Conservation (phyloP, 169 alveolate genomes). For the Theileria parva region DNA sequence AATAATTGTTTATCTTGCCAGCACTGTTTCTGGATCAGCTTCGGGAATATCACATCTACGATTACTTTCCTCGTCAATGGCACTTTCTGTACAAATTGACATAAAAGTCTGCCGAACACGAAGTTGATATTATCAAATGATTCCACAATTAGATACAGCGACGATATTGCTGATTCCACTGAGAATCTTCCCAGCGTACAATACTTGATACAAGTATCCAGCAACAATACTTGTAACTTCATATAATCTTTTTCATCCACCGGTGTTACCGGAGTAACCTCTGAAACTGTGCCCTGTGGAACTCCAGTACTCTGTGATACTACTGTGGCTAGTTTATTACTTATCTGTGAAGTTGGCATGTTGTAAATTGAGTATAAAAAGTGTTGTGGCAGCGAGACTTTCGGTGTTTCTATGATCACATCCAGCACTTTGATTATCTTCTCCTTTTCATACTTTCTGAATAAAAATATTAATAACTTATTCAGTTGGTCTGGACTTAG, state of each 20-base stretch:
- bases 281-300: too few relatives aligned
- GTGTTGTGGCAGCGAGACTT: slow-evolving; percentile 58
- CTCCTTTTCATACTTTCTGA: slow-evolving; percentile 26
- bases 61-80: slow-evolving; percentile 51
- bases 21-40: slow-evolving; percentile 39
- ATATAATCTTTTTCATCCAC: not conserved
- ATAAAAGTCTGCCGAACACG: slow-evolving; percentile 58
- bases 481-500: slow-evolving; percentile 45
- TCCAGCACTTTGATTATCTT: slow-evolving; percentile 18
- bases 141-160: slow-evolving; percentile 63
- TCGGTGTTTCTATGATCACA: slow-evolving; percentile 36
- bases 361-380: slow-evolving; percentile 59
- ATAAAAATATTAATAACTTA: slow-evolving; percentile 21
- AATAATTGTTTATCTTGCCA: slow-evolving; percentile 59
- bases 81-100: slow-evolving; percentile 63
- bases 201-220: slow-evolving; percentile 52
- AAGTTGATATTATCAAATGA: slow-evolving; percentile 40
- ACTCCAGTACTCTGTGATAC: not conserved
- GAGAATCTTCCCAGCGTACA: slow-evolving; percentile 41
- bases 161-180: slow-evolving; percentile 55
- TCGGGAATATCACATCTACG: slow-evolving; percentile 51
- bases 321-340: not conserved
- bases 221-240: slow-evolving; percentile 32
- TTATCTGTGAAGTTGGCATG: slow-evolving; percentile 21
- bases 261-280: not conserved